These are phyloP conservation scores for Xerocomus potaroensis DNA, from an alignment of 768 basidiomycete species.

Conservation along the genomic window DNA sequence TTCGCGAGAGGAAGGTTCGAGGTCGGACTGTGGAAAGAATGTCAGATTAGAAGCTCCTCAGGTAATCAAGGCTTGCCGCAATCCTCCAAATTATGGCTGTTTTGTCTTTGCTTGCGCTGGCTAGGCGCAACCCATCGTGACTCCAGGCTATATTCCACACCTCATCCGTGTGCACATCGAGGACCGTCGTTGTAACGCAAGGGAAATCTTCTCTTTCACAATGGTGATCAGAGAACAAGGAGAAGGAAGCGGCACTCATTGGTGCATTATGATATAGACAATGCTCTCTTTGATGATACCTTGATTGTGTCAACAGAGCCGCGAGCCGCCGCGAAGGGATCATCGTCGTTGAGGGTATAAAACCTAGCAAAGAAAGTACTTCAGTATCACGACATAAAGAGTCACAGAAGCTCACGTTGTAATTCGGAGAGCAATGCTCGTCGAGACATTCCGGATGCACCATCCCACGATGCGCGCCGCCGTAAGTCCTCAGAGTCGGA, in stretches of 20 bases:
- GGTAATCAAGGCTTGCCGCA: conserved; percentile 50
- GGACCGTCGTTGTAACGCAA: conserved; percentile 74
- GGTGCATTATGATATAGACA: conserved; percentile 87
- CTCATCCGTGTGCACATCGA: conserved; percentile 86
- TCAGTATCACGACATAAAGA: neutral
- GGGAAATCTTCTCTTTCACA: conserved; percentile 85
- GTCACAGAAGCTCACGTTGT: conserved; percentile 56
- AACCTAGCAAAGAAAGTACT: conserved; percentile 46
- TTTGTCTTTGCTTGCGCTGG: conserved; percentile 85
- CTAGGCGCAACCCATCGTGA: conserved; percentile 78
- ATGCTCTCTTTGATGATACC: conserved; percentile 68
- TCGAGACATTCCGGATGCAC: conserved; percentile 76
- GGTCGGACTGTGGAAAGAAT: conserved; percentile 36
- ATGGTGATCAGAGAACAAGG: conserved; percentile 83
- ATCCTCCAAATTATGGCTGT: conserved; percentile 87
- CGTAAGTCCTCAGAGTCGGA: conserved; percentile 78
- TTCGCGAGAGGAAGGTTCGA: conserved; percentile 49
- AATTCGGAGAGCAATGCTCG: conserved; percentile 69
- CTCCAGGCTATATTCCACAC: conserved; percentile 98
- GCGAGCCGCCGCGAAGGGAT: conserved; percentile 87
- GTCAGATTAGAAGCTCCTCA: conserved; percentile 4
- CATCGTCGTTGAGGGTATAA: conserved; percentile 89
- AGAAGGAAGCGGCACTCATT: conserved; percentile 53
- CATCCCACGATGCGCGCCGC: conserved; percentile 84
- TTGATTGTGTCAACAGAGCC: conserved; percentile 82